phyloP scores from a whole-genome alignment of 345 rosid genomes.

The Theobroma cacao region DNA sequence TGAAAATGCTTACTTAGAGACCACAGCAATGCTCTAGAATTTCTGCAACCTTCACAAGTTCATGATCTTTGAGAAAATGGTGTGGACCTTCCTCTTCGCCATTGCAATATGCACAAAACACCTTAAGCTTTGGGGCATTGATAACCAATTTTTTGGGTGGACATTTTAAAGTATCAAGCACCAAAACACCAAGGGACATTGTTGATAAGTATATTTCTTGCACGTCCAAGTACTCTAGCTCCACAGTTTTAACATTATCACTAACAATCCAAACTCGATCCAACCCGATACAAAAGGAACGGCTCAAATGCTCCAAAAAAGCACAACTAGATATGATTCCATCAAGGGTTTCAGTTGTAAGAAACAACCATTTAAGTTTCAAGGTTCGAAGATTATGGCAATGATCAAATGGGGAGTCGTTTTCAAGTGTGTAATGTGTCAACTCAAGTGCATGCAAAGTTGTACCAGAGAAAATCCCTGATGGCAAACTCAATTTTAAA shows the following conservation, averaged over 20 bases:
- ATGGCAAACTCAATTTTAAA: background rate
- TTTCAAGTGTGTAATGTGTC: background rate
- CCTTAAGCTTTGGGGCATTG: background rate
- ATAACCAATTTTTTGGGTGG: background rate
- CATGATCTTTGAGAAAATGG: too few relatives aligned
- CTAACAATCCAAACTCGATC: background rate
- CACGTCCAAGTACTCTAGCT: background rate
- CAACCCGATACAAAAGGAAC: background rate
- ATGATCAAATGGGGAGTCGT: background rate
- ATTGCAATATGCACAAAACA: background rate
- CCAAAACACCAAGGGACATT: background rate
- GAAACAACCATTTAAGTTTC: background rate
- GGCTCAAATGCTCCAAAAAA: background rate
- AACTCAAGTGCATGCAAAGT: constrained; percentile 1
- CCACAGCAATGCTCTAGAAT: background rate
- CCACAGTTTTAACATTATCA: background rate
- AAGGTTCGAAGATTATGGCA: background rate
- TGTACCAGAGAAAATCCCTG: background rate
- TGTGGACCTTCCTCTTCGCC: too few relatives aligned
- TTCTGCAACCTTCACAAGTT: background rate
- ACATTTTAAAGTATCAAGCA: background rate
- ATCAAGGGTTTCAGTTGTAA: background rate
- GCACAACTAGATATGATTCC: background rate
- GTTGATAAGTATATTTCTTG: background rate
- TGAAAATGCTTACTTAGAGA: background rate